Base-by-base conservation (phyloP, 2,329 filamentous ascomycete genomes). In the Albophoma yamanashiensis region DNA sequence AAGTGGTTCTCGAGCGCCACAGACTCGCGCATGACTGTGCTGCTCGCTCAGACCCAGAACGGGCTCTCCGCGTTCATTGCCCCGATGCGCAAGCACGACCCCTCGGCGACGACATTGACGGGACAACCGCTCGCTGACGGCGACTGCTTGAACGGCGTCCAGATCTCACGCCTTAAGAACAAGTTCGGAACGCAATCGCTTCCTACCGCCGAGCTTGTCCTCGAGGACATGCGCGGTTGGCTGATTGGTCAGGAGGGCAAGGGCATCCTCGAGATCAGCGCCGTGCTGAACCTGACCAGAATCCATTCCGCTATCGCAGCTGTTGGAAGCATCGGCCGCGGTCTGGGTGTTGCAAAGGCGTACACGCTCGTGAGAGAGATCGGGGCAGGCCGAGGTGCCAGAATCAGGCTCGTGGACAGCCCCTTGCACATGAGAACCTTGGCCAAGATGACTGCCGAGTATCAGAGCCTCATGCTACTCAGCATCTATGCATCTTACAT, bases 191-290 rank as follows among this genome's bases (percentile, higher is more conserved):
- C 88, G 0, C 82, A 82, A 55, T 78, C 85, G 0, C 75, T 92
- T 0, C 88, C 89, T 0, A 91, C 89, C 0, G 89, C 88, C 0
- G 88, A 92, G 69, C 78, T 92, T 0, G 86, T 87, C 62, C 77
- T 89, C 3, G 75, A 79, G 20, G 79, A 76, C n/a, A 83, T 84
- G 78, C 80, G 86, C 2, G 86, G 76, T 4, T 86, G 86, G 78
- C 76, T 91, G 7, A 73, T 92, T 36, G 89, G 89, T 7, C 73
- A 79, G 4, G 80, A 88, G 63, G 88, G 88, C 1, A 74, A 82
- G 47, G 89, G 89, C 1, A 80, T 89, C 38, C 81, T 83, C 31
- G 86, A 89, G 65, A 89, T 92, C 61, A 79, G 82, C 45, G 84
- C 83, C 1, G 76, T 92, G 17, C 76, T 92, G 9, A 90, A 85